Percentiles rank a stretch among this genome's conserved stretches.
These are phyloP conservation scores for Capsicum chinense DNA, from an alignment of 257 asterid species.

Conservation along the genomic window DNA sequence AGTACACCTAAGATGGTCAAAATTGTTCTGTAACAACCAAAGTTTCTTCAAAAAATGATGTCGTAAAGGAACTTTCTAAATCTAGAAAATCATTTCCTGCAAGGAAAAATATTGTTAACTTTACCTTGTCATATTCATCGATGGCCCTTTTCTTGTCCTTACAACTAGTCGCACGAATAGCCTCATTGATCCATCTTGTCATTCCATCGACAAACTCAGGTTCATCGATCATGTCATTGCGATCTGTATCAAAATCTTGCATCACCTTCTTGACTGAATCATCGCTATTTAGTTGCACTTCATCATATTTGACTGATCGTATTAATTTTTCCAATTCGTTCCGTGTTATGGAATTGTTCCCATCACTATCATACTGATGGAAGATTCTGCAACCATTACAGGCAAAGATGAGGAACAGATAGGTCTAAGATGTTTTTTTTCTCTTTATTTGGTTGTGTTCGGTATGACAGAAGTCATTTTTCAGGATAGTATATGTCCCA, in stretches of 20 bases:
- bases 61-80: background rate
- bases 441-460: background rate
- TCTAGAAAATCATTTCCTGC: background rate
- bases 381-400: constrained; percentile 48
- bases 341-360: constrained; percentile 39
- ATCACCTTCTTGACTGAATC: constrained; percentile 44
- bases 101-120: background rate
- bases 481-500: background rate
- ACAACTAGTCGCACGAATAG: constrained; percentile 38
- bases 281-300: constrained; percentile 38
- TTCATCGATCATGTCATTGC: constrained; percentile 40
- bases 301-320: constrained; percentile 47
- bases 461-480: background rate
- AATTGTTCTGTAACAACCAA: background rate
- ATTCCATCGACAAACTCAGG: constrained; percentile 50
- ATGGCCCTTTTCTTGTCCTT: constrained; percentile 33
- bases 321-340: constrained; percentile 48
- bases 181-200: constrained; percentile 46
- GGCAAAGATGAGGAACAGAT: background rate
- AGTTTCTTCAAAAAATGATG: background rate
- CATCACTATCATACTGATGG: constrained; percentile 40
- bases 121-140: constrained; percentile 46
- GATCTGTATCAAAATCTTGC: constrained; percentile 46
- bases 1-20: too few species aligned
- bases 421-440: background rate